These are phyloP conservation scores for Sorghum bicolor DNA, from an alignment of 176 grass and related monocot genomes.

Conservation along the genomic window DNA sequence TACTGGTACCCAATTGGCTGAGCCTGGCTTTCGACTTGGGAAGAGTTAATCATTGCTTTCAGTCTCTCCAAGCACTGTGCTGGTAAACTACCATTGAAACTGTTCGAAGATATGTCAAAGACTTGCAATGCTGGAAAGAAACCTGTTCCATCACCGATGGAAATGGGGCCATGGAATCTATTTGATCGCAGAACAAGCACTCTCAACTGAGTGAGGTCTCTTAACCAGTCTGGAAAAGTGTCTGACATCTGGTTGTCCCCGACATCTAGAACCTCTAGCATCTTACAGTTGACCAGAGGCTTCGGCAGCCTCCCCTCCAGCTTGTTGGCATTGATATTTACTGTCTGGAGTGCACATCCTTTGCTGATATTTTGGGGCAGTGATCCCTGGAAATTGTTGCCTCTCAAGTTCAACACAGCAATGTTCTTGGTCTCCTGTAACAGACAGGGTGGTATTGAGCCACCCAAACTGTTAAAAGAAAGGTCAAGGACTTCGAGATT, in stretches of 20 bases:
- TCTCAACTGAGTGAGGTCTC: not conserved
- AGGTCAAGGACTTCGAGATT: not conserved
- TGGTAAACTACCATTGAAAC: not conserved
- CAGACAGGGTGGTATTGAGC: not conserved
- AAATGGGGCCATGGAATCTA: not conserved
- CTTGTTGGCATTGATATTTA: not conserved
- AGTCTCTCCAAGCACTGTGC: not conserved
- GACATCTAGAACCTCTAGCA: not conserved
- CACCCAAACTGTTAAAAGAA: not conserved
- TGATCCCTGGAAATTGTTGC: not conserved
- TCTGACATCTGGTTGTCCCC: not conserved
- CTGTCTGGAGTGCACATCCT: not conserved
- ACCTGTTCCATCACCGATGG: not conserved
- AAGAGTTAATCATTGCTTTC: not conserved
- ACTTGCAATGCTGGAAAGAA: not conserved
- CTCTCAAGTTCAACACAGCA: not conserved
- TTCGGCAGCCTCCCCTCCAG: not conserved
- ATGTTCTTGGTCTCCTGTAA: not conserved
- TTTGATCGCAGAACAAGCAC: not conserved
- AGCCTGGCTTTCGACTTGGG: not conserved
- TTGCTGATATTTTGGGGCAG: not conserved
- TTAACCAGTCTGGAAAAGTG: not conserved
- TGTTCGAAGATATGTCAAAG: not conserved
- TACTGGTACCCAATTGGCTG: not conserved
- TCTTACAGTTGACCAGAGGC: not conserved